These are phyloP conservation scores for Funneliformis geosporum DNA, from an alignment of 192 early-diverging fungal species.

Conservation along the genomic window DNA sequence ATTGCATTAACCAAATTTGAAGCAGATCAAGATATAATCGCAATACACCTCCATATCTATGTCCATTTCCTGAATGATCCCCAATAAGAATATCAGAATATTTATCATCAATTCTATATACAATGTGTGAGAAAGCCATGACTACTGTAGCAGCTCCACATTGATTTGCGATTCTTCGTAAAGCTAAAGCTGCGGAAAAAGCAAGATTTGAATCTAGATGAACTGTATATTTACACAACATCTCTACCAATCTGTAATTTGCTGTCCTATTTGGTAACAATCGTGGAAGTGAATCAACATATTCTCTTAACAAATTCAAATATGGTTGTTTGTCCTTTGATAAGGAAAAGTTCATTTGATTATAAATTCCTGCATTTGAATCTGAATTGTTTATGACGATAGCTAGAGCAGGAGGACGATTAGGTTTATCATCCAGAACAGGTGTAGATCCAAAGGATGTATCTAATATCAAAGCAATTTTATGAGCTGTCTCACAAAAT, in stretches of 20 bases:
- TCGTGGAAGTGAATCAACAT: constrained; percentile 73
- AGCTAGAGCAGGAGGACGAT: not conserved
- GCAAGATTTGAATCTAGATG: constrained; percentile 87
- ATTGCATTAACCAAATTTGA: constrained; percentile 53
- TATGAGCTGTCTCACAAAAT: constrained; percentile 65
- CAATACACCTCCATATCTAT: constrained; percentile 53
- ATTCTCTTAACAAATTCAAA: constrained; percentile 69
- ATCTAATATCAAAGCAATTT: constrained; percentile 62
- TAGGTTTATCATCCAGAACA: constrained; percentile 54
- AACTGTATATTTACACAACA: constrained; percentile 75
- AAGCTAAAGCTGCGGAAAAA: constrained; percentile 59
- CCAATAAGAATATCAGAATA: constrained; percentile 46
- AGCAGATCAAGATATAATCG: constrained; percentile 70
- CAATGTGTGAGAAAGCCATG: constrained; percentile 51
- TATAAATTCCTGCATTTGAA: constrained; percentile 48
- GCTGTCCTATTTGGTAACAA: constrained; percentile 65
- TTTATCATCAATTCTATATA: constrained; percentile 58
- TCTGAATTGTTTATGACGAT: constrained; percentile 29
- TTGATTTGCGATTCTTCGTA: constrained; percentile 67
- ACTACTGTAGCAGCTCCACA: constrained; percentile 56
- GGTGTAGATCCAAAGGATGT: constrained; percentile 46
- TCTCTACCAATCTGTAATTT: constrained; percentile 69
- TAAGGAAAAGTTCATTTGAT: constrained; percentile 53
- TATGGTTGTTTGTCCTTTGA: constrained; percentile 60
- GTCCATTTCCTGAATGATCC: constrained; percentile 17